phyloP scores from a whole-genome alignment of 768 basidiomycete species.

The Suillus tomentosus region DNA sequence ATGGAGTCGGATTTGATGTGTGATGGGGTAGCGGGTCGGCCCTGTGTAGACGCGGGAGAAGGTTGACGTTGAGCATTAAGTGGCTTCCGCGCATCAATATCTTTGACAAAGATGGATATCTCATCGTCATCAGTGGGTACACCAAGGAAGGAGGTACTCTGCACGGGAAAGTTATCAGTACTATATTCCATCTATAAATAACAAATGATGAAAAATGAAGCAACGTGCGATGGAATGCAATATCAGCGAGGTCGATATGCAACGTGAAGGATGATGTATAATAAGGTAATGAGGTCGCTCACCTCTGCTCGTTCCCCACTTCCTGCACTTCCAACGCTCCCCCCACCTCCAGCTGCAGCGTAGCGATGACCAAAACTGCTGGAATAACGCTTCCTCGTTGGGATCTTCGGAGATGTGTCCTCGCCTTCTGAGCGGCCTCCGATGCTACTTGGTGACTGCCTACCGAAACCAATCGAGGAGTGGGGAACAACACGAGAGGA shows the following conservation, averaged over 20 bases:
- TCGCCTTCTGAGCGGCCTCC: constrained; percentile 42
- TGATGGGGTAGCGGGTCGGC: not conserved
- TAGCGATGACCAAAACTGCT: constrained; percentile 80
- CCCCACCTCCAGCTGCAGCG: constrained; percentile 38
- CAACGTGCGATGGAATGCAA: constrained; percentile 1
- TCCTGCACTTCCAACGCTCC: constrained; percentile 39
- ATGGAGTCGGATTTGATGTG: not conserved
- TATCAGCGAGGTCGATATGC: not conserved
- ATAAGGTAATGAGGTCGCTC: constrained; percentile 5
- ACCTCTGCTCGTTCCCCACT: constrained; percentile 38
- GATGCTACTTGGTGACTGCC: constrained; percentile 42
- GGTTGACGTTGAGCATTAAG: constrained; percentile 29
- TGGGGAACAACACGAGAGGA: constrained; percentile 44
- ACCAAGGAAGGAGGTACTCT: constrained; percentile 48
- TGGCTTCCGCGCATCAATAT: constrained; percentile 72
- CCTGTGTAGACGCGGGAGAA: not conserved
- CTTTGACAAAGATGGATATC: constrained; percentile 75
- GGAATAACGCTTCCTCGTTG: constrained; percentile 64
- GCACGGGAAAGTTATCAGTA: constrained; percentile 4
- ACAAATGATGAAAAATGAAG: not conserved
- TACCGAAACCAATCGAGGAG: constrained; percentile 39
- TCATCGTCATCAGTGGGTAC: constrained; percentile 71
- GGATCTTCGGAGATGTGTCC: constrained; percentile 28
- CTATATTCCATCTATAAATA: constrained; percentile 7
- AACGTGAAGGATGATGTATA: not conserved